These are phyloP conservation scores for Volvariella surrecta DNA, from an alignment of 1,284 basidiomycete species.

Conservation along the genomic window DNA sequence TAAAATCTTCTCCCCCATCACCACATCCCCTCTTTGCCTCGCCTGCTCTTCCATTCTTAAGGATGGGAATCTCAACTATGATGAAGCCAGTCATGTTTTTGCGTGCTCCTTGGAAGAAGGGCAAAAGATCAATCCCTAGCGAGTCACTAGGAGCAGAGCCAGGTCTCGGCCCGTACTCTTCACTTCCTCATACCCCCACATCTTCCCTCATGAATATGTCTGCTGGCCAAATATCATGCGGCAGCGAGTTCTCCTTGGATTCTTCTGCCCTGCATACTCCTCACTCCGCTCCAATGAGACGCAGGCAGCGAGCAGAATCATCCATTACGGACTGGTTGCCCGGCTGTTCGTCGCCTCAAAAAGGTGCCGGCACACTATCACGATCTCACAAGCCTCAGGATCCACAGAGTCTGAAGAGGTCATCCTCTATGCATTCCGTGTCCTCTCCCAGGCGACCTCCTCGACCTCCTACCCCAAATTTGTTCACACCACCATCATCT, in stretches of 20 bases:
- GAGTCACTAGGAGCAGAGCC: conserved; percentile 4
- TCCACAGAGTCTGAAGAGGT: background rate
- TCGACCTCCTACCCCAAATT: conserved; percentile 20
- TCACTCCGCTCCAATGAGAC: background rate
- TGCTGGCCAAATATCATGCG: conserved; percentile 10
- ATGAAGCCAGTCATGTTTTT: conserved; percentile 29
- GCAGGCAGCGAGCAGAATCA: background rate
- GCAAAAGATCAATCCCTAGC: conserved; percentile 15
- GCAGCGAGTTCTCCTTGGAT: background rate
- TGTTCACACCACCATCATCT: conserved; percentile 8
- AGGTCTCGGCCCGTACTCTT: conserved; percentile 2
- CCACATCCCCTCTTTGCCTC: no score
- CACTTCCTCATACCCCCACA: background rate
- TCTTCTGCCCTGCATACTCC: background rate
- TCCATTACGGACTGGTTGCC: background rate
- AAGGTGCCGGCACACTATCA: background rate
- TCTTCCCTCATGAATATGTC: conserved; percentile 8
- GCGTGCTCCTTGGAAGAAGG: conserved; percentile 26
- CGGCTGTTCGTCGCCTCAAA: background rate
- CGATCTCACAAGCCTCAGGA: background rate
- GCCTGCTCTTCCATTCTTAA: no score
- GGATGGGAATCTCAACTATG: background rate
- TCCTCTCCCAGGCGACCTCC: conserved; percentile 16
- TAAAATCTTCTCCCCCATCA: background rate
- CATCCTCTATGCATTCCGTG: background rate